Percentiles rank a stretch among this genome's conserved stretches.
These are phyloP conservation scores for Saccharomycopsis oosterbeekiorum DNA, from an alignment of 805 yeast genomes.

Conservation along the genomic window DNA sequence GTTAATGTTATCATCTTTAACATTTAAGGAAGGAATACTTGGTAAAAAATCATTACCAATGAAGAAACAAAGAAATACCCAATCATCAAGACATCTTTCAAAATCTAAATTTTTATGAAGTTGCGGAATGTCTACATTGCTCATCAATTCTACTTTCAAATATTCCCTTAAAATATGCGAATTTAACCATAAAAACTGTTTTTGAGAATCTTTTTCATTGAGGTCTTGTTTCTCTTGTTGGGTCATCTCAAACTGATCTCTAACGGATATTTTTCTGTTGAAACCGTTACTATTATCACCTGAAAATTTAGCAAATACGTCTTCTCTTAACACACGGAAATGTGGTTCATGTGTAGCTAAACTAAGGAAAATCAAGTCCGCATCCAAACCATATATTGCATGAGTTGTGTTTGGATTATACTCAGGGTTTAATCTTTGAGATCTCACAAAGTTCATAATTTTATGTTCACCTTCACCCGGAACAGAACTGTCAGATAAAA, in stretches of 20 bases:
- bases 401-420: constrained; percentile 92
- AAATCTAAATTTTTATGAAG: constrained; percentile 69
- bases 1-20: constrained; percentile 90
- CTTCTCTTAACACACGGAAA: constrained; percentile 88
- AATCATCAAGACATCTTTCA: constrained; percentile 95
- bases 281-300: constrained; percentile 23
- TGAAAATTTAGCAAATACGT: constrained; percentile 75
- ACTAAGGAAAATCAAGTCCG: constrained; percentile 92
- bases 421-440: constrained; percentile 77
- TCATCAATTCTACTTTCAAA: constrained; percentile 60
- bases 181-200: constrained; percentile 93
- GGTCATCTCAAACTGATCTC: constrained; percentile 47
- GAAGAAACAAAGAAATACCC: constrained; percentile 98
- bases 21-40: constrained; percentile 88
- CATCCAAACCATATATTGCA: constrained; percentile 95
- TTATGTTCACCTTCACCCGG: constrained; percentile 99
- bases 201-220: constrained; percentile 33
- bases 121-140: constrained; percentile 40
- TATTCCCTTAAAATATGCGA: constrained; percentile 82
- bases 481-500: constrained; percentile 89
- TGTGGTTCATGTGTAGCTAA: constrained; percentile 98
- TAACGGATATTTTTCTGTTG: constrained; percentile 31
- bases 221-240: constrained; percentile 41
- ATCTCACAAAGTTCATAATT: constrained; percentile 89
- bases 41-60: constrained; percentile 98